Conservation (phyloP, 352 stramenopile species). For the Phytophthora fragariae region DNA sequence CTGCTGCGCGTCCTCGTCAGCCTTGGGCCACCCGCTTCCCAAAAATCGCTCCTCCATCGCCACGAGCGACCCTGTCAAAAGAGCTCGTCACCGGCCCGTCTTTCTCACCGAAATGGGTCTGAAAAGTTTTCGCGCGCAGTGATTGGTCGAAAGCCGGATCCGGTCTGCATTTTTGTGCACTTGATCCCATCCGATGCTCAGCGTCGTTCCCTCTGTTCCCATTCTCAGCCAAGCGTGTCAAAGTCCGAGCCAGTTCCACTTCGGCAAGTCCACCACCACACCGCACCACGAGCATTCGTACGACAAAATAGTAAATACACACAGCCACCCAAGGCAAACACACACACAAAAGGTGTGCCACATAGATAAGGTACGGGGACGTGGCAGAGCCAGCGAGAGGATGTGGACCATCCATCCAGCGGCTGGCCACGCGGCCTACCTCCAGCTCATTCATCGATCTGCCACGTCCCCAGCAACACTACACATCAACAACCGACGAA, state of each 20-base stretch:
- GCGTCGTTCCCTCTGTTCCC: constrained; percentile 7
- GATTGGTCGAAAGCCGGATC: not conserved
- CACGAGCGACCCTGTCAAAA: constrained; percentile 14
- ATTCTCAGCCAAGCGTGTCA: not conserved
- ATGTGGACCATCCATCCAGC: not conserved
- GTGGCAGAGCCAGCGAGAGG: not conserved
- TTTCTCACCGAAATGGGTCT: constrained; percentile 23
- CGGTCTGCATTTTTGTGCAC: not conserved
- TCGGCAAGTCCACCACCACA: constrained; percentile 29
- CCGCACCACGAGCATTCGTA: not conserved
- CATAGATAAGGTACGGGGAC: too few species aligned
- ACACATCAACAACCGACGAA: not conserved
- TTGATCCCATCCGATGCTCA: constrained; percentile 26
- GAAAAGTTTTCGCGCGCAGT: not conserved
- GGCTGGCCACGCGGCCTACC: not conserved
- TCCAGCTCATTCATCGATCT: not conserved
- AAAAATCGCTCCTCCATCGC: not conserved
- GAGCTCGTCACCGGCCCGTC: constrained; percentile 3
- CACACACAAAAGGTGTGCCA: too few species aligned
- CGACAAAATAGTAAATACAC: too few species aligned
- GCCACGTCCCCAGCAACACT: too few species aligned
- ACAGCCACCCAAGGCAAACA: too few species aligned
- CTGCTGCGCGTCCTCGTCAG: not conserved
- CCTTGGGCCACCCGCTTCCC: not conserved
- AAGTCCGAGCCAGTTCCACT: constrained; percentile 34